phyloP scores from a whole-genome alignment of 2,329 filamentous ascomycete genomes.

The Colletotrichum gigasporum region DNA sequence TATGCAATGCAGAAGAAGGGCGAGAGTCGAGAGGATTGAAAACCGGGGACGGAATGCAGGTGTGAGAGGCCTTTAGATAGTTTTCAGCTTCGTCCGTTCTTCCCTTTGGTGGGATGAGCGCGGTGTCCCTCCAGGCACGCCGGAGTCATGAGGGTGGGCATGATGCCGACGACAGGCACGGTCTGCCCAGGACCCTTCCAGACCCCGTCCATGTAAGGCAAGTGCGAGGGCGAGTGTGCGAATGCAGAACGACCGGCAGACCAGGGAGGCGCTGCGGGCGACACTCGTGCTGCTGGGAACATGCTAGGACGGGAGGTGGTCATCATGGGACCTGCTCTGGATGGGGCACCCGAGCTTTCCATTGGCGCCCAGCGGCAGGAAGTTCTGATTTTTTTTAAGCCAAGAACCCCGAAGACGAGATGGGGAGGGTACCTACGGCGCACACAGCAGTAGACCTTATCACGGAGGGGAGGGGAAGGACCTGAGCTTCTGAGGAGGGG shows the following conservation, averaged over 20 bases:
- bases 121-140: not conserved
- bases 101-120: constrained; percentile 23
- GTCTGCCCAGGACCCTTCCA: constrained; percentile 23
- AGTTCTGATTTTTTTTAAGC: not conserved
- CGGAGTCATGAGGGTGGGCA: constrained; percentile 26
- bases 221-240: not conserved
- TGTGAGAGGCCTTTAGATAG: constrained; percentile 26
- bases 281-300: constrained; percentile 15
- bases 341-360: constrained; percentile 2
- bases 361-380: constrained; percentile 24
- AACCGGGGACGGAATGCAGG: not conserved
- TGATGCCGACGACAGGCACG: constrained; percentile 24
- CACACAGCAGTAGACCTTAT: too few species aligned
- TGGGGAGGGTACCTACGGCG: too few species aligned
- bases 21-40: constrained; percentile 4
- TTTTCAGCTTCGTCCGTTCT: constrained; percentile 13
- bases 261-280: not conserved
- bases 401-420: not conserved
- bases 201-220: constrained; percentile 15
- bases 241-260: not conserved
- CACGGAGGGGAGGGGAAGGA: not conserved
- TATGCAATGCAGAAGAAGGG: not conserved
- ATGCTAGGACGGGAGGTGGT: constrained; percentile 18
- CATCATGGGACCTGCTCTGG: constrained; percentile 27
- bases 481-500: too few species aligned